Base-by-base conservation (phyloP, 768 basidiomycete species). In the Tubosaeta sp. region DNA sequence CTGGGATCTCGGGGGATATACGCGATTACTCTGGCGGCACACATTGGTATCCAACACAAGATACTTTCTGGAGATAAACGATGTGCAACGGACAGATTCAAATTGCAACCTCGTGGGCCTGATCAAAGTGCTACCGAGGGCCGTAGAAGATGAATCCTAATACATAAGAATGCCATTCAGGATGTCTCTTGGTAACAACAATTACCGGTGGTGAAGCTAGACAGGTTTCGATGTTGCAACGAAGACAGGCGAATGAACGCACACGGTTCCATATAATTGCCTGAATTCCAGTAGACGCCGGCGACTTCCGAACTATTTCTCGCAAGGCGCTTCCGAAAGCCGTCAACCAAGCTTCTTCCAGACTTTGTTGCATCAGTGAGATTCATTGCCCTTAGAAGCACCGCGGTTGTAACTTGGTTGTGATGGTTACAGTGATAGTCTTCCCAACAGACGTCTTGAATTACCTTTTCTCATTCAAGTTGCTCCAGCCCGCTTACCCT, bases 331-430 rank as follows among this genome's bases (percentile, higher is more conserved):
- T 52, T 57, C 52, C 47, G 42, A 51, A 53, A 51, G 50, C 41
- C 46, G 53, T 47, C 9, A 29, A 1, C 9, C 29, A 42, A 34
- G 31, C 65, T 65, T 65, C 64, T 48, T 53, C 45, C 22, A 62
- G 60, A 48, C 55, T 60, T 65, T 61, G 25, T 64, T 43, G 51
- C 33, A 56, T 59, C 62, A 56, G 41, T 10, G 33, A 61, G 55
- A 67, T 65, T 60, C 50, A 65, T 67, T 59, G 46, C 53, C 17
- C 51, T 53, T 11, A 31, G 65, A 65, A 67, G 64, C 55, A 50
- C 54, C 13, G 25, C 41, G 38, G 65, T 65, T 39, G 63, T 38
- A 58, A 62, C 13, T 19, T 41, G 38, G 65, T 65, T 39, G 63
- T 38, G 60, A 62, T 65, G 63, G 65, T 65, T 65, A 67, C 65